These are phyloP conservation scores for Lippia alba DNA, from an alignment of 305 asterid species.

Conservation along the genomic window DNA sequence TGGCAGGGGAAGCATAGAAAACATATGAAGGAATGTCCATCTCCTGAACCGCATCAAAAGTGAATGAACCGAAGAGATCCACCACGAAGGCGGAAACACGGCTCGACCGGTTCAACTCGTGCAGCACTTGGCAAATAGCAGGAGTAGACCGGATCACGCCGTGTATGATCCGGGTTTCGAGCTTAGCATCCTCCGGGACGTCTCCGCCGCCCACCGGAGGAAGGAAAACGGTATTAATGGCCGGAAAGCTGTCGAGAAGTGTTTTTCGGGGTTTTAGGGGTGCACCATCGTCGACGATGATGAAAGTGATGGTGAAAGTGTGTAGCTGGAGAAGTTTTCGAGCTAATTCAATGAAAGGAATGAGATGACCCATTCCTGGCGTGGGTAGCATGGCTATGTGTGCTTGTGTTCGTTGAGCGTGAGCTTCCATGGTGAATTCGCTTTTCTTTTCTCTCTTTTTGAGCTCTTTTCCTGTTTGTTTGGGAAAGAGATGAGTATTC, in stretches of 20 bases:
- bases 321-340: conserved; percentile 38
- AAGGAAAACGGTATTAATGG: conserved; percentile 24
- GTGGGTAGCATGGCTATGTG: conserved; percentile 46
- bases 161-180: conserved; percentile 32
- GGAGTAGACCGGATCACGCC: conserved; percentile 27
- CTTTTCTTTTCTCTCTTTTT: too few species aligned
- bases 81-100: conserved; percentile 38
- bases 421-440: conserved; percentile 16
- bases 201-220: conserved; percentile 25
- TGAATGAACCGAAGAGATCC: conserved; percentile 29
- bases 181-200: not conserved
- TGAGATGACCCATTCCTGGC: conserved; percentile 61
- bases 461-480: not conserved
- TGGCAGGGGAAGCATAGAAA: conserved; percentile 34
- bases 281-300: conserved; percentile 45
- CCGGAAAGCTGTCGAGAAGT: conserved; percentile 38
- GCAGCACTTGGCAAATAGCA: conserved; percentile 16
- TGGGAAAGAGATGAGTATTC: not conserved
- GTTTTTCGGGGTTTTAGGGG: conserved; percentile 25
- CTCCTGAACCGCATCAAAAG: conserved; percentile 25
- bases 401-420: conserved; percentile 5
- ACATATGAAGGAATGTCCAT: conserved; percentile 32
- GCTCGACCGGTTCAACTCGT: not conserved
- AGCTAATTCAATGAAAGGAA: conserved; percentile 47
- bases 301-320: conserved; percentile 41